Evolutionary conservation across 768 basidiomycete species (phyloP).

Genomic region (Tylopilus felleus): DNA sequence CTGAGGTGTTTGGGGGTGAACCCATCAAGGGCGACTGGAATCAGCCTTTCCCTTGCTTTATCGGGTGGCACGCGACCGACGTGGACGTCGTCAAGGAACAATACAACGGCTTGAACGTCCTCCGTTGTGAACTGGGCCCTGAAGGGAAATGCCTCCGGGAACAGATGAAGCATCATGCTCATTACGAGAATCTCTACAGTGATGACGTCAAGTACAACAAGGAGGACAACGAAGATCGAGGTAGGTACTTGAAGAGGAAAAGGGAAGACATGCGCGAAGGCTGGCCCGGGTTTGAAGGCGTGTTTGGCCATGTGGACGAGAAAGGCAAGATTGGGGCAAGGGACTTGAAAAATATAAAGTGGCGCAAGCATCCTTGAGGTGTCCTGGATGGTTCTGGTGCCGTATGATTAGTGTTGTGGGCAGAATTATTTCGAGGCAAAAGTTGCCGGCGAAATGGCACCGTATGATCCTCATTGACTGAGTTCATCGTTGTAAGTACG

Average conservation of each 20-base stretch:
- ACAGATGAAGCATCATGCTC: background rate
- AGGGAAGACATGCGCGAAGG: background rate
- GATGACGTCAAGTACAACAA: background rate
- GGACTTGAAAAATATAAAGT: too few species aligned
- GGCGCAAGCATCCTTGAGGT: too few species aligned
- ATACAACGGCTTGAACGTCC: slow-evolving; percentile 7
- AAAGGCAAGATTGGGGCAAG: background rate
- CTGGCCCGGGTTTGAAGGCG: background rate
- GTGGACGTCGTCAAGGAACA: background rate
- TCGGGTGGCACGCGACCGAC: slow-evolving; percentile 5
- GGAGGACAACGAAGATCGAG: background rate
- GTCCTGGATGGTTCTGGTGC: too few species aligned
- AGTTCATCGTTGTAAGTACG: too few species aligned
- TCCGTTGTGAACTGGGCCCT: background rate
- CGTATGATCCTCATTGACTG: too few species aligned
- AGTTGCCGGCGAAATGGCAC: too few species aligned
- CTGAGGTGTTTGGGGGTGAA: background rate
- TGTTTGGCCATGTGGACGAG: background rate
- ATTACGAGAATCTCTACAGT: background rate
- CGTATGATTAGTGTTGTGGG: too few species aligned
- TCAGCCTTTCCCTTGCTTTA: background rate
- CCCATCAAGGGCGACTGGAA: background rate
- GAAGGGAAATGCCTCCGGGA: background rate
- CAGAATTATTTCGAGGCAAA: too few species aligned
- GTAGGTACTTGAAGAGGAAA: background rate